Evolutionary conservation across 768 basidiomycete species (phyloP).

Genomic region (Boletus tomentosulus): DNA sequence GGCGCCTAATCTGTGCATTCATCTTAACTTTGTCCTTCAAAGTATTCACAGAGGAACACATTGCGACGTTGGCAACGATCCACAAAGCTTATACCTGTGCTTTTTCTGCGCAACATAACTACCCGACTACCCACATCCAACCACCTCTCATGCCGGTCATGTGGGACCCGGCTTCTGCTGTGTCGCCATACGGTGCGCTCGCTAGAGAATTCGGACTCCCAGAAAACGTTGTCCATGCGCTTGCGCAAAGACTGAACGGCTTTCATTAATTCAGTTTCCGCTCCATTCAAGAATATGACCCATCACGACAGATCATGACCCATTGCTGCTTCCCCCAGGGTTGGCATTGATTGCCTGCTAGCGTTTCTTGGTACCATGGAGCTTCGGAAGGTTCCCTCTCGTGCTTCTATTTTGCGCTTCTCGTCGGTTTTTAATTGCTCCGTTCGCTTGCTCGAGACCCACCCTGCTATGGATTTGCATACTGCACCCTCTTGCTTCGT

Average conservation of each 20-base stretch:
- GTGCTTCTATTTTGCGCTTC: conserved; percentile 17
- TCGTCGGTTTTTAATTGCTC: conserved; percentile 14
- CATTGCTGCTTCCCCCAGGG: neutral
- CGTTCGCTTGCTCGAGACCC: conserved; percentile 11
- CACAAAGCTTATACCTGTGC: conserved; percentile 29
- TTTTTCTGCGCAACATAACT: conserved; percentile 11
- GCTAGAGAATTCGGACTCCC: conserved; percentile 76
- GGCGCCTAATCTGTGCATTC: conserved; percentile 23
- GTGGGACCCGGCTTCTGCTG: conserved; percentile 14
- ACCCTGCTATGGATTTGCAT: conserved; percentile 28
- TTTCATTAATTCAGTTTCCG: conserved; percentile 15
- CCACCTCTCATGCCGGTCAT: conserved; percentile 16
- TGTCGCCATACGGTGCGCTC: conserved; percentile 44
- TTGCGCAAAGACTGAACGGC: conserved; percentile 51
- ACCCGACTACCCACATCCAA: conserved; percentile 5
- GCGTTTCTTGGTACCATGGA: conserved; percentile 27
- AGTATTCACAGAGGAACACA: conserved; percentile 67
- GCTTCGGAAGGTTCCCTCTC: conserved; percentile 4
- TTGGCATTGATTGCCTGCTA: conserved; percentile 28
- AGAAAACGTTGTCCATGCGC: conserved; percentile 59
- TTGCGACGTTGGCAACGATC: conserved; percentile 43
- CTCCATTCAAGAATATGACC: neutral
- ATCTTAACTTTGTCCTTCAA: conserved; percentile 1
- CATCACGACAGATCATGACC: conserved; percentile 17
- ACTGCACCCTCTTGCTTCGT: conserved; percentile 5